Percentiles rank a stretch among this genome's conserved stretches.
Conservation (phyloP, 352 stramenopile genomes). For the Peronospora farinosa region DNA sequence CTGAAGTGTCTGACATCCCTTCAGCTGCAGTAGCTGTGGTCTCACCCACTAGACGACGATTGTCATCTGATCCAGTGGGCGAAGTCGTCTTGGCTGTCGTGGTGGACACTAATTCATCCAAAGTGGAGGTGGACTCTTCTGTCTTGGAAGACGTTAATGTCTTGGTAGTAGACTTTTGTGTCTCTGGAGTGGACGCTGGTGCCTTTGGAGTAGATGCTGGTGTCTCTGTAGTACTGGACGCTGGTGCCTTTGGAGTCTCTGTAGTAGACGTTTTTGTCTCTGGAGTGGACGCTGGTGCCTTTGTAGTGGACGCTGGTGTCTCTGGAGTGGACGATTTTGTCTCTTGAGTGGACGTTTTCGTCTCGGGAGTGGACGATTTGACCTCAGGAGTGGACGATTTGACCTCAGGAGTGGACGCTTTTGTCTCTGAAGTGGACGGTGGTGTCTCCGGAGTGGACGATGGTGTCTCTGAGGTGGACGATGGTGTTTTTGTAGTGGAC, state of each 20-base stretch:
- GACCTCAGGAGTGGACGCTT: neutral
- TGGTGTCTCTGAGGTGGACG: slow-evolving; percentile 18
- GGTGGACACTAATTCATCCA: no score
- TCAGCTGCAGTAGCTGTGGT: no score
- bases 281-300: slow-evolving; percentile 11
- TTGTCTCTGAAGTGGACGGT: slow-evolving; percentile 23
- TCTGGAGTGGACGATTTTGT: slow-evolving; percentile 7
- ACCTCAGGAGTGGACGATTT: slow-evolving; percentile 17
- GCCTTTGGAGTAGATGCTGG: slow-evolving; percentile 20
- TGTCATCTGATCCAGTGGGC: slow-evolving; percentile 9
- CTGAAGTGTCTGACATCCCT: neutral
- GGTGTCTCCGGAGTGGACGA: slow-evolving; percentile 10
- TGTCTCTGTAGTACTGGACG: slow-evolving; percentile 17
- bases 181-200: slow-evolving; percentile 20
- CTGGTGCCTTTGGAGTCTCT: slow-evolving; percentile 22
- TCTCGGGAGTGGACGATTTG: slow-evolving; percentile 8
- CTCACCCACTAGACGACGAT: slow-evolving; percentile 14
- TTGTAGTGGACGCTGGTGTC: neutral
- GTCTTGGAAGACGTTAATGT: slow-evolving; percentile 24
- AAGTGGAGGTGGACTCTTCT: slow-evolving; percentile 7
- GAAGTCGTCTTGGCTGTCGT: no score
- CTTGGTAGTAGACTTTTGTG: slow-evolving; percentile 14
- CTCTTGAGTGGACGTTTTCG: slow-evolving; percentile 17
- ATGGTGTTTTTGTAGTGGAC: neutral
- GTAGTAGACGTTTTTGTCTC: slow-evolving; percentile 21